These are phyloP conservation scores for Margaritispora aquatica DNA, from an alignment of 495 filamentous ascomycete species.

Conservation along the genomic window DNA sequence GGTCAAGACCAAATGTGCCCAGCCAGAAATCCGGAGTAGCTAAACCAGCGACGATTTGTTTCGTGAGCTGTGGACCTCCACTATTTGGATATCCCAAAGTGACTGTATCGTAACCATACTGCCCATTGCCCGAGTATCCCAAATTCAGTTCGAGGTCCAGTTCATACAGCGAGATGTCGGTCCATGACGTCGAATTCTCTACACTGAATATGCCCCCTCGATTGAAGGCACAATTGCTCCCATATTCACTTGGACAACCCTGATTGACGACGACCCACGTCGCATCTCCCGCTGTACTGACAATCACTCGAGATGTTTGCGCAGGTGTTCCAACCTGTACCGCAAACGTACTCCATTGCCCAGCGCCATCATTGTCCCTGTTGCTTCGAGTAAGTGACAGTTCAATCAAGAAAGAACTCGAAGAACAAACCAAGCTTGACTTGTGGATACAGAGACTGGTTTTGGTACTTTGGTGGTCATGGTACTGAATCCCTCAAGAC, in stretches of 20 bases:
- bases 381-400: background rate
- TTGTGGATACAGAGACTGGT: constrained; percentile 1
- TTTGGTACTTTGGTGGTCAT: background rate
- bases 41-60: constrained; percentile 41
- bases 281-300: constrained; percentile 4
- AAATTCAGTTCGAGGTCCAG: constrained; percentile 35
- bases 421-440: background rate
- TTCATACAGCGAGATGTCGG: constrained; percentile 7
- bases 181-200: constrained; percentile 35
- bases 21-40: constrained; percentile 22
- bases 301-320: constrained; percentile 4
- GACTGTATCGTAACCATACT: constrained; percentile 46
- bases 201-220: constrained; percentile 3
- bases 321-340: constrained; percentile 12
- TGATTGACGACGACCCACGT: constrained; percentile 6
- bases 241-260: constrained; percentile 7
- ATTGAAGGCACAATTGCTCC: constrained; percentile 2
- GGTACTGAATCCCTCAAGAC: background rate
- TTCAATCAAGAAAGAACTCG: background rate
- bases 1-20: constrained; percentile 48
- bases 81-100: constrained; percentile 33
- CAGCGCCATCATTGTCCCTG: constrained; percentile 2
- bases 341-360: constrained; percentile 11
- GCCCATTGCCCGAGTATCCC: constrained; percentile 31
- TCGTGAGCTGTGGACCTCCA: constrained; percentile 34